Evolutionary conservation across 164 flowering plant genomes (phyloP).

Genomic region (Litsea cubeba): DNA sequence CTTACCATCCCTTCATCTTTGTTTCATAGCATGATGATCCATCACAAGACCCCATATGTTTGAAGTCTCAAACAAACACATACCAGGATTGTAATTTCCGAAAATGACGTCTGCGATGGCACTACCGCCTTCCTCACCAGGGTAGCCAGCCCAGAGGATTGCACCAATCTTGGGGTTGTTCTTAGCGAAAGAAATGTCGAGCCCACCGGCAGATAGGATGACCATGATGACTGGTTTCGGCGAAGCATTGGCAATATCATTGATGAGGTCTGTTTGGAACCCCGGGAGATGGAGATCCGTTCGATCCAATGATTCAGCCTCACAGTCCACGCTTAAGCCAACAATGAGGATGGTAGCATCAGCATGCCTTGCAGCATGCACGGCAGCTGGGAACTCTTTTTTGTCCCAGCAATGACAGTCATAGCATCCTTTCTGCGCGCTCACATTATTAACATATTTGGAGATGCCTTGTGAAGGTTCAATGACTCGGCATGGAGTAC

Average conservation of each 20-base stretch:
- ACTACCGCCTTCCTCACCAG: conserved; percentile 74
- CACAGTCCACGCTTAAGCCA: conserved; percentile 63
- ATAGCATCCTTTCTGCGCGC: conserved; percentile 14
- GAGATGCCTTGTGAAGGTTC: conserved; percentile 4
- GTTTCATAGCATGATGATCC: no score
- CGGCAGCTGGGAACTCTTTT: conserved; percentile 38
- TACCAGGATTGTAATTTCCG: conserved; percentile 37
- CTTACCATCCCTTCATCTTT: not conserved
- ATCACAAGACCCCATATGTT: no score
- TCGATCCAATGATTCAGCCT: conserved; percentile 54
- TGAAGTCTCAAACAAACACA: not conserved
- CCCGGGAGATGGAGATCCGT: conserved; percentile 59
- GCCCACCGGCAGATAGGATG: conserved; percentile 58
- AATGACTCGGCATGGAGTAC: conserved; percentile 20
- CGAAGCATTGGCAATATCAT: conserved; percentile 49
- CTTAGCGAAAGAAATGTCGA: conserved; percentile 71
- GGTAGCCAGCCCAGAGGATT: conserved; percentile 82
- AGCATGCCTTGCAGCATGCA: conserved; percentile 46
- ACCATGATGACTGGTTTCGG: conserved; percentile 59
- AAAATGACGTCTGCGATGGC: conserved; percentile 68
- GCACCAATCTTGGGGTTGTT: conserved; percentile 53
- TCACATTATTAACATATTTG: not conserved
- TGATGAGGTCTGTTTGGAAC: conserved; percentile 55
- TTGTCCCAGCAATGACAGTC: conserved; percentile 37
- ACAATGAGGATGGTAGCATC: conserved; percentile 64